These are phyloP conservation scores for Albizia julibrissin DNA, from an alignment of 306 rosid species.

Conservation along the genomic window DNA sequence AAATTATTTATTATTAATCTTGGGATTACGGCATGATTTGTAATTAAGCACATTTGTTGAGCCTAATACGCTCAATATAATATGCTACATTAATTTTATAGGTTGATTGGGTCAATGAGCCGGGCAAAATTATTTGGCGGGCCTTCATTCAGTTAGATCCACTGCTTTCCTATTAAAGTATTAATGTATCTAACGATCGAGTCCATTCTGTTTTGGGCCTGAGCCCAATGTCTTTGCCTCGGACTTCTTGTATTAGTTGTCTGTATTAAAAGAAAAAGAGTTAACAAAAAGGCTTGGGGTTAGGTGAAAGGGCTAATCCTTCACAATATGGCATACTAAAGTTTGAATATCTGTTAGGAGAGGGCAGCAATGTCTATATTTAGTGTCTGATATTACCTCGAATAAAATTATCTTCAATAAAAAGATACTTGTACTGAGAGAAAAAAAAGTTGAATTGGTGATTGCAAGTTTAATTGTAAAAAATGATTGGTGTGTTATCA, in stretches of 20 bases:
- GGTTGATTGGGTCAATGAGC: neutral
- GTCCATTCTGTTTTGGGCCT: neutral
- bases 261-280: too few relatives aligned
- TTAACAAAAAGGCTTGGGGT: too few relatives aligned
- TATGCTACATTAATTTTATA: neutral
- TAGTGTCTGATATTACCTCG: too few relatives aligned
- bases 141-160: neutral
- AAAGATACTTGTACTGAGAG: too few relatives aligned
- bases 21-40: neutral
- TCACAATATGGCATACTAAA: fast-evolving
- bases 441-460: too few relatives aligned
- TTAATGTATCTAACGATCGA: neutral
- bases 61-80: neutral
- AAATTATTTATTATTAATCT: neutral
- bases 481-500: too few relatives aligned
- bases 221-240: neutral
- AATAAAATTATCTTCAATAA: fast-evolving
- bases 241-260: neutral
- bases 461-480: too few relatives aligned
- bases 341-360: too few relatives aligned
- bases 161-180: neutral
- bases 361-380: too few relatives aligned
- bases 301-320: too few relatives aligned
- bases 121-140: neutral
- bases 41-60: neutral